phyloP scores from a whole-genome alignment of 2,329 filamentous ascomycete species.

The Cladosporium sp. region DNA sequence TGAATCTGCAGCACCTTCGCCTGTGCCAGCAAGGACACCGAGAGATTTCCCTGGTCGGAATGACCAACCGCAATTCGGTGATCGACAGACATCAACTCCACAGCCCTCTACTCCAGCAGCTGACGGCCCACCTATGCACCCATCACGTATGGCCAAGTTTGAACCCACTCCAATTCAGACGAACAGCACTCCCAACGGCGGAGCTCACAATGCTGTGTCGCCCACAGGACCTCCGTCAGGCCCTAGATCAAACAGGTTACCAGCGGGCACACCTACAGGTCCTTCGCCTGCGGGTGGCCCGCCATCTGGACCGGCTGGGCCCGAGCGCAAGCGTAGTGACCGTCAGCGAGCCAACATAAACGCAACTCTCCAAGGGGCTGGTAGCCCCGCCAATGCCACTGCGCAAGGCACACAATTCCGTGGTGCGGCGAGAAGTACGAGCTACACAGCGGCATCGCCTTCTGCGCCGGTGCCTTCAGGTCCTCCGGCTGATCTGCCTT shows the following conservation, averaged over 20 bases:
- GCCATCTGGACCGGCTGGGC: slow-evolving; percentile 34
- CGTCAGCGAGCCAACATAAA: slow-evolving; percentile 32
- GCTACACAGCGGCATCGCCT: slow-evolving; percentile 20
- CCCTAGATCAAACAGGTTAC: slow-evolving; percentile 27
- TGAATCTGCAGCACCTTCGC: slow-evolving; percentile 27
- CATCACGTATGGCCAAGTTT: slow-evolving; percentile 31
- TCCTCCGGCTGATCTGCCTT: slow-evolving; percentile 26
- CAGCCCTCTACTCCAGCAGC: slow-evolving; percentile 30
- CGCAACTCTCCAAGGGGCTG: slow-evolving; percentile 27
- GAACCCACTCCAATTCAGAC: slow-evolving; percentile 32
- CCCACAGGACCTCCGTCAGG: slow-evolving; percentile 32
- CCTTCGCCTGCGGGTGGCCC: slow-evolving; percentile 31
- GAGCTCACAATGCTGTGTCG: slow-evolving; percentile 28
- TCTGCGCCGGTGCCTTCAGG: neutral
- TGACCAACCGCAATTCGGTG: slow-evolving; percentile 16
- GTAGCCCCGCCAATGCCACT: slow-evolving; percentile 19
- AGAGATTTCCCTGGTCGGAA: slow-evolving; percentile 5
- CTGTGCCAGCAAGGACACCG: slow-evolving; percentile 23
- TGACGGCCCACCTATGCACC: slow-evolving; percentile 32
- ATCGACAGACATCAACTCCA: slow-evolving; percentile 19
- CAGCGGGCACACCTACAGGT: slow-evolving; percentile 30
- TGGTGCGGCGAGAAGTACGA: slow-evolving; percentile 29
- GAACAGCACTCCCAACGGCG: slow-evolving; percentile 24
- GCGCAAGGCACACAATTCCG: slow-evolving; percentile 33
- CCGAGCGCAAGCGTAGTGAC: slow-evolving; percentile 27